Evolutionary conservation across 371 early-diverging fungal species (phyloP), one percentile per base, ranked within the genome.

Genomic region (Parasitella parasitica): DNA sequence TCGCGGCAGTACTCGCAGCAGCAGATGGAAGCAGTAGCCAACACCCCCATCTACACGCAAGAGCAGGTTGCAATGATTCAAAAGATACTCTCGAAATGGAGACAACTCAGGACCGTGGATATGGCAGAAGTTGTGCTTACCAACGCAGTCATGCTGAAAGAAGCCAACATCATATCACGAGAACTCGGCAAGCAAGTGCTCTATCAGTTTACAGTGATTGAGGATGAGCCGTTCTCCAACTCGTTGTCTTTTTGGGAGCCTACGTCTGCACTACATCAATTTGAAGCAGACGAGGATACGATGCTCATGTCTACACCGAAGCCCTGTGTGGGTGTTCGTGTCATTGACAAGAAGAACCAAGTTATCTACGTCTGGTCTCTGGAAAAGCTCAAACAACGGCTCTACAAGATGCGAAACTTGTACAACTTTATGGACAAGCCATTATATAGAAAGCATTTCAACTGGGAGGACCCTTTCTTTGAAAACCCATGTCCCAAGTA

Each of bases 121-220:
- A 87, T 94, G 72, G 91, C 92, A 4, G 89, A 92, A 63, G 77
- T 77, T 8, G 82, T 94, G 18, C 67, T 91, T 37, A 86, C 84
- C 9, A 82, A 89, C 48, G 91, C 90, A 0, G 84, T 89, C 3
- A 63, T 89, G 58, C 64, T 96, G 38, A 95, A 94, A 70, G 93
- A 94, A 59, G 95, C 94, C 56, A 96, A 95, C 62, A 84, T 94
- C 13, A 92, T 93, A 20, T 86, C 91, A 56, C 82, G 85, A 43
- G 93, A 96, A 62, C 76, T 94, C 11, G 81, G 79, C 5, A 92
- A 91, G 59, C 74, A 89, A 32, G 89, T 91, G 3, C 72, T 89
- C 5, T 96, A 92, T 67, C 94, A 94, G 69, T 89, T 94, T 63
- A 82, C 89, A 6, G 80, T 94, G 24, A 69, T 91, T 32, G 86